A percentile compares a stretch with the other conserved stretches of the same genome.
phyloP scores from a whole-genome alignment of 2,329 filamentous ascomycete species.

The Sordariomycetes sp. region DNA sequence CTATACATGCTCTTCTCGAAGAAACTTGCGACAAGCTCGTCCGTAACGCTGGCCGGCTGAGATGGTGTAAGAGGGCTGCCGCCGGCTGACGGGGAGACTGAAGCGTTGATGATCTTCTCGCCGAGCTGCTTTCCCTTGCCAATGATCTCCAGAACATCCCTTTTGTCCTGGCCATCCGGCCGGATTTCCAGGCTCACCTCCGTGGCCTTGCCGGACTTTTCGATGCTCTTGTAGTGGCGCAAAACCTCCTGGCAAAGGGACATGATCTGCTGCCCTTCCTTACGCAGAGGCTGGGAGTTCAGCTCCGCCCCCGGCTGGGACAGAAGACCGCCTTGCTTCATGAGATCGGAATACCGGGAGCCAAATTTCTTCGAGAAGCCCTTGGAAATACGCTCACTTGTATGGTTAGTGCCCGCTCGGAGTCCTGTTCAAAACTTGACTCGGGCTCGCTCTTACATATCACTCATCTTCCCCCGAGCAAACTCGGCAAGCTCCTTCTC shows the following conservation, averaged over 20 bases:
- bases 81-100: background rate
- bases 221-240: constrained; percentile 5
- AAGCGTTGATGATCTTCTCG: constrained; percentile 7
- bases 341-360: background rate
- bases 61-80: background rate
- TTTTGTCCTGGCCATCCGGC: constrained; percentile 5
- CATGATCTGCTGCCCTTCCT: background rate
- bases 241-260: constrained; percentile 1
- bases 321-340: background rate
- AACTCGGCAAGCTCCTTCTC: background rate
- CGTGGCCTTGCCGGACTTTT: constrained; percentile 1
- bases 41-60: background rate
- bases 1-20: constrained; percentile 7
- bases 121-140: constrained; percentile 5
- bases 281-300: background rate
- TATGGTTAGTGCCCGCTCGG: background rate
- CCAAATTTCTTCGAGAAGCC: background rate
- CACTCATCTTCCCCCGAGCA: background rate
- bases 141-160: constrained; percentile 8
- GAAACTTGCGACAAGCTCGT: constrained; percentile 4
- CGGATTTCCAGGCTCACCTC: background rate
- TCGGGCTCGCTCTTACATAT: background rate
- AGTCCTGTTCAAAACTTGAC: too few species aligned
- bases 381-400: background rate
- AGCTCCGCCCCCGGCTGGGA: background rate